A percentile compares a stretch with the other conserved stretches of the same genome.
Conservation (phyloP, 139 green algal genomes). For the Tetraselmis striata region DNA sequence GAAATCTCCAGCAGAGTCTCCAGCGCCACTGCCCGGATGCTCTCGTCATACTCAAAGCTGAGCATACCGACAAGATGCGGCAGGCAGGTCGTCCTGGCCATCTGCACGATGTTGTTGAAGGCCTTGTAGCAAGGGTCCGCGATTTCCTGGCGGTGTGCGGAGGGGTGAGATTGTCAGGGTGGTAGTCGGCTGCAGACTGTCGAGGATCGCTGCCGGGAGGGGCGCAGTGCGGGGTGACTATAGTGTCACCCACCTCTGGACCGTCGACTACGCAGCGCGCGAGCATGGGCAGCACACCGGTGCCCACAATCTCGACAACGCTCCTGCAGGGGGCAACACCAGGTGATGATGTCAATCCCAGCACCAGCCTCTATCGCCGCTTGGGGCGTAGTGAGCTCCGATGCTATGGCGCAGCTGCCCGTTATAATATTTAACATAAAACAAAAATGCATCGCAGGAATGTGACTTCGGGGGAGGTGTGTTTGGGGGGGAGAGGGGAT, state of each 20-base stretch:
- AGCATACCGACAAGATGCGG: neutral
- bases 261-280: neutral
- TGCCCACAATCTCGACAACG: neutral
- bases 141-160: too few species aligned
- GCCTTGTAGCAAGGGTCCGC: neutral
- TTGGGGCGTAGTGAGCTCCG: too few species aligned
- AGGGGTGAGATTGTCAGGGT: neutral
- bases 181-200: too few species aligned
- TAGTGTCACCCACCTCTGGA: neutral
- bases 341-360: too few species aligned
- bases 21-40: neutral
- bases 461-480: too few species aligned
- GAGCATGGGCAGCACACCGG: neutral
- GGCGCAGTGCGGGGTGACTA: too few species aligned
- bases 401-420: too few species aligned
- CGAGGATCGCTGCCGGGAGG: too few species aligned
- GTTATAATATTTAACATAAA: too few species aligned
- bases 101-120: neutral
- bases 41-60: neutral
- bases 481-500: too few species aligned
- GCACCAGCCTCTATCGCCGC: too few species aligned
- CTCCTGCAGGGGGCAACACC: neutral
- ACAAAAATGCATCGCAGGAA: too few species aligned
- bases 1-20: neutral
- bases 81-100: neutral